A percentile compares a stretch with the other conserved stretches of the same genome.
These are phyloP conservation scores for Celoporthe dispersa DNA, from an alignment of 2,329 filamentous ascomycete species.

Conservation along the genomic window DNA sequence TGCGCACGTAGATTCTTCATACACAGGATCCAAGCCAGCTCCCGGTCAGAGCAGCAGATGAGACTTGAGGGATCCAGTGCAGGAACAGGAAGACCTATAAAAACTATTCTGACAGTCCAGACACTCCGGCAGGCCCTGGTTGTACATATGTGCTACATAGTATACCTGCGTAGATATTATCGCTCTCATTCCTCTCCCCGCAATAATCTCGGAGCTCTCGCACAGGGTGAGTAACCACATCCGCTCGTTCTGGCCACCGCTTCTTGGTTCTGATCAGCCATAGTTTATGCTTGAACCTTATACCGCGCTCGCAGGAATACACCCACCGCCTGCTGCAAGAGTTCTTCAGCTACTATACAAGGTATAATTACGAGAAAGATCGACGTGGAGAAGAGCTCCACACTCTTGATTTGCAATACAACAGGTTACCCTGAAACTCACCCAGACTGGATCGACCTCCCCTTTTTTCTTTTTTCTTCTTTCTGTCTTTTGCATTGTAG, in stretches of 20 bases:
- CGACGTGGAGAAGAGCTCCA: background rate
- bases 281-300: background rate
- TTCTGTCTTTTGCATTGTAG: background rate
- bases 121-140: background rate
- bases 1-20: background rate
- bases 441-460: background rate
- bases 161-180: background rate
- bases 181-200: background rate
- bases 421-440: background rate
- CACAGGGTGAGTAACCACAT: background rate
- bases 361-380: slow-evolving; percentile 1
- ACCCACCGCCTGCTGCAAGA: background rate
- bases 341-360: background rate
- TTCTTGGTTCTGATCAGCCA: background rate
- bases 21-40: background rate
- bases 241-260: background rate
- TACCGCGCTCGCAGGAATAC: background rate
- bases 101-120: background rate
- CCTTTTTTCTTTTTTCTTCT: no score
- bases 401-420: slow-evolving; percentile 1
- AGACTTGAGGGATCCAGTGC: background rate
- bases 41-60: background rate
- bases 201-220: background rate
- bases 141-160: background rate
- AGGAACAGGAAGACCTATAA: background rate